phyloP scores from a whole-genome alignment of 129 eudicot species.

The Tagetes patula region DNA sequence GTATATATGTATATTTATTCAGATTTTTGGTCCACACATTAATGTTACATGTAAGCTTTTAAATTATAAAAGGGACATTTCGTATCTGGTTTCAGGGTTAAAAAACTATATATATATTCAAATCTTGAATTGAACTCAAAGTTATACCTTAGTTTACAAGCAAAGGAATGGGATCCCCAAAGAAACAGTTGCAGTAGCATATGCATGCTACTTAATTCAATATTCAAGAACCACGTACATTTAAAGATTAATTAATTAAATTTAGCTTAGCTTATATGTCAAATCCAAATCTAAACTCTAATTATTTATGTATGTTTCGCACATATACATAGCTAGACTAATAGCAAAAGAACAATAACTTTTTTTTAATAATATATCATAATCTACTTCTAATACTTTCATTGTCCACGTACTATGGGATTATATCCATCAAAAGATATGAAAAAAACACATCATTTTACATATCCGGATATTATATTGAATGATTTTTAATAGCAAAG shows the following conservation, averaged over 20 bases:
- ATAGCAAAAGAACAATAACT: no score
- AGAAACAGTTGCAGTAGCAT: constrained; percentile 31
- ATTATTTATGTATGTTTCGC: background rate
- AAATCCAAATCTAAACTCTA: background rate
- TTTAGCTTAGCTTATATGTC: background rate
- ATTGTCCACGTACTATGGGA: no score
- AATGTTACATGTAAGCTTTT: background rate
- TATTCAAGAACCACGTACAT: constrained; percentile 17
- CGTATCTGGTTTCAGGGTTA: constrained; percentile 16
- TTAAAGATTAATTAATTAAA: constrained; percentile 8
- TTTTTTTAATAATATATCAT: no score
- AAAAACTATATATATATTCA: background rate
- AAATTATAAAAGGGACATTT: background rate
- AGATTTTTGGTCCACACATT: background rate
- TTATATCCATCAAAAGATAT: no score
- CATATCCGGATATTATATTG: no score
- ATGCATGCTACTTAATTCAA: constrained; percentile 5
- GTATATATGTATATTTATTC: no score
- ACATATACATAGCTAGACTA: no score
- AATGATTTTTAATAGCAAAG: no score
- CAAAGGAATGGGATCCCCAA: constrained; percentile 44
- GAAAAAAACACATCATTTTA: no score
- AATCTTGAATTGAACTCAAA: constrained; percentile 34
- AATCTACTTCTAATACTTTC: no score
- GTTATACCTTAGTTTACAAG: constrained; percentile 37